Conservation (phyloP, 441 rosid species). For the Populus hybrid region DNA sequence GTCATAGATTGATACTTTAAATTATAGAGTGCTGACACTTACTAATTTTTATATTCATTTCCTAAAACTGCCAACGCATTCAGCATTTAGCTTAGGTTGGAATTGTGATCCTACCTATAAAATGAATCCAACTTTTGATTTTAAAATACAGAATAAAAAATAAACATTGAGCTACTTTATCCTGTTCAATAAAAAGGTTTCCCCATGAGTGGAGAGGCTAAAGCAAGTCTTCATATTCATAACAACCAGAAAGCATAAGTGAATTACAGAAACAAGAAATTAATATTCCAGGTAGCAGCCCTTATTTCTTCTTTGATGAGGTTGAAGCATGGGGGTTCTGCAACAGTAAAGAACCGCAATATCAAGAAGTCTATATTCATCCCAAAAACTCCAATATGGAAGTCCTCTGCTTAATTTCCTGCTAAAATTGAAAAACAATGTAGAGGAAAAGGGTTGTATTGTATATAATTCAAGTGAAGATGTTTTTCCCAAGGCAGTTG, state of each 20-base stretch:
- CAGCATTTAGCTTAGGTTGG: not conserved
- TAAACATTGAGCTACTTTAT: not conserved
- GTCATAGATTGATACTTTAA: not conserved
- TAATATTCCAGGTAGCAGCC: too few relatives aligned
- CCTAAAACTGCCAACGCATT: not conserved
- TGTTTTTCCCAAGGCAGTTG: not conserved
- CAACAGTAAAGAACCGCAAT: not conserved
- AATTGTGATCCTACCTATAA: not conserved
- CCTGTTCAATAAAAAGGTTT: not conserved
- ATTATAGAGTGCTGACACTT: not conserved
- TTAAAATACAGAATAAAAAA: not conserved
- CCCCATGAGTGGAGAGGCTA: not conserved
- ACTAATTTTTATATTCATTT: not conserved
- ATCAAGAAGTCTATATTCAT: too few relatives aligned
- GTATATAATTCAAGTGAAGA: not conserved
- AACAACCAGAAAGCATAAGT: not conserved
- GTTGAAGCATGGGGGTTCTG: not conserved
- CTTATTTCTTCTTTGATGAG: not conserved
- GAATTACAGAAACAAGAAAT: too few relatives aligned
- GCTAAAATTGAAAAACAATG: not conserved
- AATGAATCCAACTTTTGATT: slow-evolving; percentile 1
- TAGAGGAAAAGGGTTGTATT: not conserved
- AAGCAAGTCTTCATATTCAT: not conserved
- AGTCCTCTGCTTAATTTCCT: not conserved
- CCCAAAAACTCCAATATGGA: not conserved